Evolutionary conservation across 208 protist genomes (phyloP).

Genomic region (Crithidia expoeki): DNA sequence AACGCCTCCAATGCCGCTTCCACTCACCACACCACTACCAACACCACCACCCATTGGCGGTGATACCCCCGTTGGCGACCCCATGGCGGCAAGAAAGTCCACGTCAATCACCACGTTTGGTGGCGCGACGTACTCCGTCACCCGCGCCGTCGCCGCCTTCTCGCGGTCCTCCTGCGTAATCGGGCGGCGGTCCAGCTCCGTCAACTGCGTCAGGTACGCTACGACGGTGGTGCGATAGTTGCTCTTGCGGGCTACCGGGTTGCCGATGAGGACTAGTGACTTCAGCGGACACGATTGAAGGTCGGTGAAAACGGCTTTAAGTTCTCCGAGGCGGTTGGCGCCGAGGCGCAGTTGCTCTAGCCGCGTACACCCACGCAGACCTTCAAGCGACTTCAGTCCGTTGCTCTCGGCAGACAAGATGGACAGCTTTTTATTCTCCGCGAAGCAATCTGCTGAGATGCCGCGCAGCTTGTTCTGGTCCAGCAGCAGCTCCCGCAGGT

Average conservation of each 20-base stretch:
- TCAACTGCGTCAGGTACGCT: conserved; percentile 40
- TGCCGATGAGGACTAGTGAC: conserved; percentile 58
- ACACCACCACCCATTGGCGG: background rate
- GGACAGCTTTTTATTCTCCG: conserved; percentile 48
- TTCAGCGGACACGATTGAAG: conserved; percentile 43
- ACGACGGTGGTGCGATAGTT: conserved; percentile 74
- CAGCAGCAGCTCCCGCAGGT: conserved; percentile 91
- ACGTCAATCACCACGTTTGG: conserved; percentile 84
- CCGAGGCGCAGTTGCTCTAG: conserved; percentile 64
- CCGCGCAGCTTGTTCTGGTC: conserved; percentile 90
- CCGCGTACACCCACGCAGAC: conserved; percentile 42
- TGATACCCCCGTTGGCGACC: background rate
- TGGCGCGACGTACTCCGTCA: conserved; percentile 52
- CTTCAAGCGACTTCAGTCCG: conserved; percentile 67
- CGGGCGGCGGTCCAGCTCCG: conserved; percentile 55
- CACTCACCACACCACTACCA: no score
- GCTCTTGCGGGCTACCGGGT: conserved; percentile 79
- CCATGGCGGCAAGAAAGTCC: conserved; percentile 31
- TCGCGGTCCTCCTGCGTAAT: conserved; percentile 83
- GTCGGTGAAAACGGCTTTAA: conserved; percentile 46
- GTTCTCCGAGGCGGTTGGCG: conserved; percentile 78
- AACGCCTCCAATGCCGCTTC: background rate
- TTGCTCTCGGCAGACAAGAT: conserved; percentile 84
- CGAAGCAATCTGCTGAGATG: conserved; percentile 62
- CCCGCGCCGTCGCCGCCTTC: conserved; percentile 42